Base-by-base conservation (phyloP, 2,329 filamentous ascomycete species). In the Alternaria triticimaculans region DNA sequence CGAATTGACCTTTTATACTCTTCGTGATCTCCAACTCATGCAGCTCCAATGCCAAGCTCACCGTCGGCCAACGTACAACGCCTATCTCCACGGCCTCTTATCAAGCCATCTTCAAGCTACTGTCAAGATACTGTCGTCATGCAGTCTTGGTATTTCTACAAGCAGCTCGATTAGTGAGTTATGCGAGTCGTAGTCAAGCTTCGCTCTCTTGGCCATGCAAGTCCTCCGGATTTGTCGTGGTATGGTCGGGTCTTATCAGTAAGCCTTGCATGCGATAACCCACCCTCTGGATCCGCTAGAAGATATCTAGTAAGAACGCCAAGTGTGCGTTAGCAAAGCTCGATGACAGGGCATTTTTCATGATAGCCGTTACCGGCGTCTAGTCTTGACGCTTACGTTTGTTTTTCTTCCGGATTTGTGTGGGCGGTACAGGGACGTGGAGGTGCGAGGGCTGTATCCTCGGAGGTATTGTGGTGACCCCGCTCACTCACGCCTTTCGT, bases 221-320 rank as follows among this genome's bases (percentile, higher is more conserved):
- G 23, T 30, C 51, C 41, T 28, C 41, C 41, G 30, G 41, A 23
- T 30, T 8, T 6, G 46, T 37, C 44, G 15, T 44, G 41, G 44
- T 58, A 46, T 55, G 26, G 28, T 25, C 44, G 26, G 30, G 55
- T 45, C 59, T 67, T 67, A 67, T 67, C 63, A 65, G 65, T 61
- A 37, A 55, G 50, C 50, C 55, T 57, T 58, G 48, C 60, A 58
- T 44, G 23, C 53, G 26, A 65, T 55, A 56, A 55, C 56, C 62
- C 62, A 48, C 51, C 37, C 21, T 57, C 25, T 51, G 18, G 21
- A 45, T 30, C 45, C 48, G 44, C 62, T 65, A 60, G 53, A 46
- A 63, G 28, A 26, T 28, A 14, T 58, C 30, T n/a, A 43, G 63
- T 49, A 65, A 58, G 55, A 58, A 50, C 20, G 63, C 59, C 59